These are phyloP conservation scores for Uromyces viciae-fabae DNA, from an alignment of 1,284 basidiomycete species.

Conservation along the genomic window DNA sequence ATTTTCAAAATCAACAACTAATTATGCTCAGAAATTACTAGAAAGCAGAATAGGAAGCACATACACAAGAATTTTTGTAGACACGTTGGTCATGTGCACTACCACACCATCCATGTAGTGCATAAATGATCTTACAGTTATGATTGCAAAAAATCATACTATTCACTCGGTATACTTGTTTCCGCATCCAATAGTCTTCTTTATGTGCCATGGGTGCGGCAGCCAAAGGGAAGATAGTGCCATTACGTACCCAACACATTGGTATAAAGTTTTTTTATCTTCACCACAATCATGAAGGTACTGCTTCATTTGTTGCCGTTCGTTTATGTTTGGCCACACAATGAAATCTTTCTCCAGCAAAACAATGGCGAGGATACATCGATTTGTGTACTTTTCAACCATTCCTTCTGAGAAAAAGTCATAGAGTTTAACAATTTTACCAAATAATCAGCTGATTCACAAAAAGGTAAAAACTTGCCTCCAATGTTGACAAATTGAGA, in stretches of 20 bases:
- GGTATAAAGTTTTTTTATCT: background rate
- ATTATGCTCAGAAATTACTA: background rate
- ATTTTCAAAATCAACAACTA: too few relatives aligned
- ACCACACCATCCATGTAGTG: conserved; percentile 15
- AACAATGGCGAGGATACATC: background rate
- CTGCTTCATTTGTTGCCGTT: too few relatives aligned
- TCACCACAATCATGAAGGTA: too few relatives aligned
- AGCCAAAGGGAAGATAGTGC: background rate
- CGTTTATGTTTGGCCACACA: background rate
- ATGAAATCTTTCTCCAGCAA: background rate
- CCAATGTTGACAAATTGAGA: too few relatives aligned
- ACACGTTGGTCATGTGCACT: conserved; percentile 17
- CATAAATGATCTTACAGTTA: background rate
- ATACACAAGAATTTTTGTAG: background rate
- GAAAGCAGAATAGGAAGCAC: background rate
- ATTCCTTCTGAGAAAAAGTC: background rate
- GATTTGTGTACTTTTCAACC: conserved; percentile 2
- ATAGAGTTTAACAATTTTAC: too few relatives aligned
- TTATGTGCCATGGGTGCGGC: background rate
- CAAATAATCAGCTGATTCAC: too few relatives aligned
- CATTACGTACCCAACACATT: conserved; percentile 15
- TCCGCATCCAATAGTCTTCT: conserved; percentile 7
- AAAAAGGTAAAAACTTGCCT: too few relatives aligned
- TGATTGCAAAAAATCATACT: conserved; percentile 6
- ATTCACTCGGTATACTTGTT: background rate